Evolutionary conservation across 352 stramenopile species (phyloP), one percentile per base, ranked within the genome.

Genomic region (Globisporangium polare): DNA sequence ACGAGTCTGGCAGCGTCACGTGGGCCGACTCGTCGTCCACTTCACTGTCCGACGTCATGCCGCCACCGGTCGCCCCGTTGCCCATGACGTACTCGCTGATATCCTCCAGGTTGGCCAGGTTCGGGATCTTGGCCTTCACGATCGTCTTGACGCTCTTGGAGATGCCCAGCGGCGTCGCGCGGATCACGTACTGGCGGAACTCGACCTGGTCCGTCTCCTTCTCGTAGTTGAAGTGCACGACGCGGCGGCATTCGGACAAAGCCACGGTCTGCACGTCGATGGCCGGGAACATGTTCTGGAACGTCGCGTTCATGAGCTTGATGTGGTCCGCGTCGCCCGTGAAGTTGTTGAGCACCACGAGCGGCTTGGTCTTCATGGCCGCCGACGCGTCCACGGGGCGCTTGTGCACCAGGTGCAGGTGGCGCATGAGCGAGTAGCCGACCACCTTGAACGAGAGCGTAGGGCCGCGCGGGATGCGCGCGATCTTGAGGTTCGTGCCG

Each of bases 281-380:
- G 2, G 97, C 86, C 42, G 97, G 97, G 67, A 99, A 99, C 95
- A 99, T 98, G 71, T 99, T 98, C 76, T 99, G 96, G 73, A 99
- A 99, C 20, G 96, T 99, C 68, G 99, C 96, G 62, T 97, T 97
- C 89, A 99, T 97, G 7, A 99, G 71, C 82, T 92, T 90, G 55
- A 92, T 86, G 68, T 94, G 86, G 68, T 94, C 86, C 41, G 90
- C 72, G 1, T 70, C 72, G 72, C 95, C 86, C 46, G 92, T 97
- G 77, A 99, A 99, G 77, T 99, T 99, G 79, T 99, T 99, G 26
- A 98, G 95, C 42, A 99, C 96, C 9, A 99, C 90, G 13, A 99
- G 75, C 8, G 97, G 97, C 61, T 94, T 89, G 53, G 89, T 92
- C 53, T 95, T 83, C 42, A 95, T 92, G 17, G 95, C 87, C 37